A percentile compares a stretch with the other conserved stretches of the same genome.
Evolutionary conservation across 2,329 filamentous ascomycete genomes (phyloP).

Genomic region (Cladorrhinum sp.): DNA sequence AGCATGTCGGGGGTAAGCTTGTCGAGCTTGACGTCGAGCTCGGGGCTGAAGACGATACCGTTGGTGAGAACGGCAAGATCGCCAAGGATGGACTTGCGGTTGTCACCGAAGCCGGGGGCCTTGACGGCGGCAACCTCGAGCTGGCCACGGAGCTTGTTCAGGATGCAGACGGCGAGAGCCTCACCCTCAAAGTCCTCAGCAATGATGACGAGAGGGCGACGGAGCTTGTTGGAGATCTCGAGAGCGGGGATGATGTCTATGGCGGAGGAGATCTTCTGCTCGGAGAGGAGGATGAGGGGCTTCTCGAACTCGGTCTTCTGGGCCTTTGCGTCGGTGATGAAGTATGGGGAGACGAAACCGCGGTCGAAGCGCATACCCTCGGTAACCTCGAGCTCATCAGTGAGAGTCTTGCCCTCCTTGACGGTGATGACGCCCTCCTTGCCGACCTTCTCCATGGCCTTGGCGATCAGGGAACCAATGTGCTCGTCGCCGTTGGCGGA

Average conservation of each 20-base stretch:
- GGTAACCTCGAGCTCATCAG: conserved; percentile 96
- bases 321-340: conserved; percentile 98
- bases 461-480: conserved; percentile 93
- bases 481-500: conserved; percentile 95
- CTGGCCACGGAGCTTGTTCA: conserved; percentile 99
- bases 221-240: conserved; percentile 92
- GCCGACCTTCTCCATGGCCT: conserved; percentile 99
- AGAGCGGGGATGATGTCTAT: conserved; percentile 98
- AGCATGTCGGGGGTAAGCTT: conserved; percentile 96
- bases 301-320: conserved; percentile 99
- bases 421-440: conserved; percentile 99
- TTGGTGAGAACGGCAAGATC: conserved; percentile 95
- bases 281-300: conserved; percentile 94
- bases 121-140: conserved; percentile 98
- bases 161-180: conserved; percentile 96
- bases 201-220: conserved; percentile 95
- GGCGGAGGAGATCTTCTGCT: conserved; percentile 99
- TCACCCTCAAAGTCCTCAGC: conserved; percentile 99
- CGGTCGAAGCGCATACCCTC: conserved; percentile 99
- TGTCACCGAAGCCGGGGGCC: conserved; percentile 98
- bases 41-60: conserved; percentile 94
- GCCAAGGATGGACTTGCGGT: conserved; percentile 99
- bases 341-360: conserved; percentile 97
- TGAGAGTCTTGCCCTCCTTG: conserved; percentile 98
- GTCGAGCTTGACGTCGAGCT: conserved; percentile 98